Base-by-base conservation (phyloP, 2,329 filamentous ascomycete species). In the Ascochyta lentis region DNA sequence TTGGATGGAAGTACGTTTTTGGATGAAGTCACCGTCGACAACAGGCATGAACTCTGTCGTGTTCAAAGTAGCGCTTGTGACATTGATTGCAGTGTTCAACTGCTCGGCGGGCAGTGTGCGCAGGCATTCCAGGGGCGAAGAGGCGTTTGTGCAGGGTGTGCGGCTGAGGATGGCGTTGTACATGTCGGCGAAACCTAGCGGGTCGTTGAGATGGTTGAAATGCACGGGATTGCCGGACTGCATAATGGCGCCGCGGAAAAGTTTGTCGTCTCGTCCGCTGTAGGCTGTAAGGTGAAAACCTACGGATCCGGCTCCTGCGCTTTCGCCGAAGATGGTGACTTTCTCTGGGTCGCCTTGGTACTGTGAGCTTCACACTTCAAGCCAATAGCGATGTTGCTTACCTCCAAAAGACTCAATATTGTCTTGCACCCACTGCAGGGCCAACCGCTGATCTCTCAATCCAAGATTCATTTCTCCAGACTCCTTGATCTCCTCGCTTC, bases 1-100 rank as follows among this genome's bases (percentile, higher is more conserved):
- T 61, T 87, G 84, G 7, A 80, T 69, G 9, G 82, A 83, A 1
- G 80, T 81, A 58, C 79, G 82, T 7, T 80, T 78, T 9, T 76
- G 74, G 16, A 88, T 76, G 47, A 87, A 80, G 63, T 86, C 83
- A 0, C 82, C 81, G 60, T 89, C 86, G 29, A 86, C 66, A 9
- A 79, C 72, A 1, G 80, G 79, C 46, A 72, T 76, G 69, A 73
- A 79, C 19, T 27, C 29, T n/a, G 59, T 69, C 4, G 72, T 64
- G 10, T 61, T 64, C 27, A 66, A 31, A 24, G 64, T 71, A 37
- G 45, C 31, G 26, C 58, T 63, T 2, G 74, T 76, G 15, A 77
- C 74, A 58, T 86, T 69, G 72, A 91, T 79, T 22, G 74, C 74
- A 1, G 76, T 63, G 55, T 88, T 83, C 63, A 90, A 85, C 1